Evolutionary conservation across 2,329 filamentous ascomycete species (phyloP), one percentile per base, ranked within the genome.

Genomic region (Fusarium avenaceum): DNA sequence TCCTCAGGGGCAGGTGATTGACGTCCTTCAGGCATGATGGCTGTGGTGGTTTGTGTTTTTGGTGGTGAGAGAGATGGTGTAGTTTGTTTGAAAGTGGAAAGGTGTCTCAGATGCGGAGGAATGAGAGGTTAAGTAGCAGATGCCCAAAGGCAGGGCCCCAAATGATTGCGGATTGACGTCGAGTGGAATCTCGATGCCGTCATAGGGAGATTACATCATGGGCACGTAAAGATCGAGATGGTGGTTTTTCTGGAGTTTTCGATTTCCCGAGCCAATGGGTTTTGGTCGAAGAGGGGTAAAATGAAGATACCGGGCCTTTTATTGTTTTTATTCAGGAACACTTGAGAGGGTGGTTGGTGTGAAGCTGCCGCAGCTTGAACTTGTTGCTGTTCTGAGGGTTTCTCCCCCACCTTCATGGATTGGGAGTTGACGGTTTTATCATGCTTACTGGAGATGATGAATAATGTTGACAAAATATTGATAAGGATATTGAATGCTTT

Each of bases 1-100:
- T 78, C 76, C 81, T 92, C 89, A 28, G 92, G 92, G 52, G 89
- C 82, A 65, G 93, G 94, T 32, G 93, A 97, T 81, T 97, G 87
- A 76, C 90, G 89, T 78, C 92, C 91, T 80, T 86, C 80, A 75
- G 91, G 89, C 91, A 93, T 93, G 75, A 69, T 89, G 64, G 69
- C 72, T 74, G 69, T 78, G 67, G 17, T n/a, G 38, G 43, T 62
- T 50, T 20, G 30, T 63, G 10, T 11, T 52, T 64, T 48, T 33
- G 47, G 46, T 61, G n/a, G 22, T 35, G 40, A 49, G 39, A 47
- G 40, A 42, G 20, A 11, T 42, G 17, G 35, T 49, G 22, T 9
- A 20, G 28, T 32, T 45, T 60, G 20, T 22, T 62, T 58, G 30
- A 22, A 47, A 30, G 11, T 35, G 42, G 33, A 58, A 58, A 40